These are phyloP conservation scores for Hibiscus mutabilis DNA, from an alignment of 345 rosid species.

Conservation along the genomic window DNA sequence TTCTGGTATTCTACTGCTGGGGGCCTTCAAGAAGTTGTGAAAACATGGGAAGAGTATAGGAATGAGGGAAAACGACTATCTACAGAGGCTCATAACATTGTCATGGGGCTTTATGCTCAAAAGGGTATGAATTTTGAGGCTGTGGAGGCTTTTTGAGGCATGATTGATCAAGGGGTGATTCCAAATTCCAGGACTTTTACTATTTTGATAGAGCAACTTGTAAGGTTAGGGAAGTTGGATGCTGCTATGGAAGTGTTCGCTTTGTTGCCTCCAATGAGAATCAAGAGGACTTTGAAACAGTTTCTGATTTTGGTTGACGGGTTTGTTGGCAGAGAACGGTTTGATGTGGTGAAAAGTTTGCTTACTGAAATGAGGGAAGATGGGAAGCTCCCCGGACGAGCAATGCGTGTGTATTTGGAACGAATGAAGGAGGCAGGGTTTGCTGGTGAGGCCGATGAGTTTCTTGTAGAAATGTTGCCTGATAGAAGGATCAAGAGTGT, in stretches of 20 bases:
- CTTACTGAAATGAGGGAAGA: constrained; percentile 59
- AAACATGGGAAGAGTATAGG: constrained; percentile 51
- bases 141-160: constrained; percentile 37
- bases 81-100: neutral
- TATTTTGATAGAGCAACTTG: constrained; percentile 67
- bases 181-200: constrained; percentile 87
- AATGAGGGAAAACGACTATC: constrained; percentile 38
- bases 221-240: constrained; percentile 49
- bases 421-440: constrained; percentile 57
- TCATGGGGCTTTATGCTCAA: neutral
- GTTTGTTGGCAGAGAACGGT: constrained; percentile 39
- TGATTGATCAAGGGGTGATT: constrained; percentile 62
- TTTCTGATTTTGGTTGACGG: constrained; percentile 49
- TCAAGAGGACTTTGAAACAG: constrained; percentile 65
- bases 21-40: constrained; percentile 50
- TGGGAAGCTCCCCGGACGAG: constrained; percentile 60
- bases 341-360: constrained; percentile 44
- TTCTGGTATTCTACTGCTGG: constrained; percentile 52
- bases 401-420: constrained; percentile 45
- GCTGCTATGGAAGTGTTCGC: constrained; percentile 51
- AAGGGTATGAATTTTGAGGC: constrained; percentile 41
- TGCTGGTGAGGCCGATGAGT: constrained; percentile 43
- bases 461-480: constrained; percentile 54
- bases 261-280: constrained; percentile 70
- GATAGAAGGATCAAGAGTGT: constrained; percentile 58